Percentiles rank a stretch among this genome's conserved stretches.
Conservation (phyloP, 306 rosid genomes). For the Mimosa bimucronata region DNA sequence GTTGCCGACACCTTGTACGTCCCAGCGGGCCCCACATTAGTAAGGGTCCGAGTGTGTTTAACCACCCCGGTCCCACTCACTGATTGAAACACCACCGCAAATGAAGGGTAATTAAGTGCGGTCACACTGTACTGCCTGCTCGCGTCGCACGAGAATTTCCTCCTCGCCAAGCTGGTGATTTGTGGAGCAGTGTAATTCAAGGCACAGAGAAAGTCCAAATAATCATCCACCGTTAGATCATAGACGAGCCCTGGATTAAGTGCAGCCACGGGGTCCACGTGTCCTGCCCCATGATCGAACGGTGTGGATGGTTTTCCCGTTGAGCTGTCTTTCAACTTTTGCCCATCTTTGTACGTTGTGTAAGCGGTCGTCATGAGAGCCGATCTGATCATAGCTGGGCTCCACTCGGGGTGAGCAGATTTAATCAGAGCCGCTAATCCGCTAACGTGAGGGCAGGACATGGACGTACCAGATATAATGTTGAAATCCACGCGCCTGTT, state of each 20-base stretch:
- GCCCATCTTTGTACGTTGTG: conserved; percentile 62
- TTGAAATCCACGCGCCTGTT: conserved; percentile 81
- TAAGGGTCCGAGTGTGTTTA: conserved; percentile 62
- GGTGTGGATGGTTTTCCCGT: conserved; percentile 77
- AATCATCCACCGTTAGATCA: conserved; percentile 70
- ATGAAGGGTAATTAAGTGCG: conserved; percentile 83
- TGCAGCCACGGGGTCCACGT: conserved; percentile 79
- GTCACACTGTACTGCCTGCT: conserved; percentile 63
- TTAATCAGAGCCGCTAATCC: conserved; percentile 83
- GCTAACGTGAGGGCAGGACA: conserved; percentile 98
- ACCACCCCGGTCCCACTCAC: conserved; percentile 42
- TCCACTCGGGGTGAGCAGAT: conserved; percentile 87
- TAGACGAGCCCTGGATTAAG: conserved; percentile 81
- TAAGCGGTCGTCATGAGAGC: conserved; percentile 96
- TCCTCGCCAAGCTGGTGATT: conserved; percentile 54
- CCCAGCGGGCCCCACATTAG: conserved; percentile 81
- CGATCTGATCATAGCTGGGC: conserved; percentile 83
- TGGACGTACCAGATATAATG: conserved; percentile 91
- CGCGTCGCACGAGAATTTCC: conserved; percentile 63
- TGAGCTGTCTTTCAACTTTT: conserved; percentile 58
- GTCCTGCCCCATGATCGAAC: conserved; percentile 88
- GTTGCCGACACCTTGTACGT: conserved; percentile 62
- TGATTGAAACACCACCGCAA: conserved; percentile 57
- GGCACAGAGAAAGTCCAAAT: conserved; percentile 71
- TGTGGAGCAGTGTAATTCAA: conserved; percentile 57